Evolutionary conservation across 2,329 filamentous ascomycete species (phyloP).

Genomic region (Curvularia hawaiiensis): DNA sequence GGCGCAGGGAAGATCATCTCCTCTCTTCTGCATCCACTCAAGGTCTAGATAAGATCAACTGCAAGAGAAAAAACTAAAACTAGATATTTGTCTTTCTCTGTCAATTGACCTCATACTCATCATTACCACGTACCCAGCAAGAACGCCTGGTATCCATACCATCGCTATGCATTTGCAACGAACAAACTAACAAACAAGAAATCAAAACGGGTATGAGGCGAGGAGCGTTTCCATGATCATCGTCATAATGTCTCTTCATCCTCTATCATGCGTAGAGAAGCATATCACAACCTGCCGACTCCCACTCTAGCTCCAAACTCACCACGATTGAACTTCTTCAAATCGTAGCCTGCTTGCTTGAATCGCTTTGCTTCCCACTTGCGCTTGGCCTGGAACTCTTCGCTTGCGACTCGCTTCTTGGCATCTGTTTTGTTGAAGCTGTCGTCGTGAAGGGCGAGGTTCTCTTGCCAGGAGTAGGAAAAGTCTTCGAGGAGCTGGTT

Average conservation of each 20-base stretch:
- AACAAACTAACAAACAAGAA: not conserved
- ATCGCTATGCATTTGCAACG: not conserved
- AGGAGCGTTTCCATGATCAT: not conserved
- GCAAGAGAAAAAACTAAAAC: not conserved
- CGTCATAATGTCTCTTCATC: not conserved
- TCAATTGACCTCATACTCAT: not conserved
- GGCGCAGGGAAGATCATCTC: not conserved
- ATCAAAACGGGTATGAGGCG: not conserved
- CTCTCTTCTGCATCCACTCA: not conserved
- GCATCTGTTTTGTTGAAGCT: slow-evolving; percentile 24
- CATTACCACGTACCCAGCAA: not conserved
- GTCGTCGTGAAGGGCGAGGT: slow-evolving; percentile 30
- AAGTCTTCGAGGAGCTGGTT: slow-evolving; percentile 35
- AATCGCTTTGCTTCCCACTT: slow-evolving; percentile 45
- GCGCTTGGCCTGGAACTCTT: slow-evolving; percentile 36
- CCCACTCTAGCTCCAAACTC: slow-evolving; percentile 46
- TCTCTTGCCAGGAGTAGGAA: slow-evolving; percentile 40
- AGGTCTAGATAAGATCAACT: not conserved
- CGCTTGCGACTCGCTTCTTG: slow-evolving; percentile 32
- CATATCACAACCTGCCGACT: slow-evolving; percentile 34
- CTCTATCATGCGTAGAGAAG: not conserved
- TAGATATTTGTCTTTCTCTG: not conserved
- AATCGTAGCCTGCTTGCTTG: slow-evolving; percentile 37
- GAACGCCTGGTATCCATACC: not conserved
- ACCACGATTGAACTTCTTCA: slow-evolving; percentile 44